Conservation (phyloP, 768 basidiomycete genomes). For the Kwoniella heveanensis region DNA sequence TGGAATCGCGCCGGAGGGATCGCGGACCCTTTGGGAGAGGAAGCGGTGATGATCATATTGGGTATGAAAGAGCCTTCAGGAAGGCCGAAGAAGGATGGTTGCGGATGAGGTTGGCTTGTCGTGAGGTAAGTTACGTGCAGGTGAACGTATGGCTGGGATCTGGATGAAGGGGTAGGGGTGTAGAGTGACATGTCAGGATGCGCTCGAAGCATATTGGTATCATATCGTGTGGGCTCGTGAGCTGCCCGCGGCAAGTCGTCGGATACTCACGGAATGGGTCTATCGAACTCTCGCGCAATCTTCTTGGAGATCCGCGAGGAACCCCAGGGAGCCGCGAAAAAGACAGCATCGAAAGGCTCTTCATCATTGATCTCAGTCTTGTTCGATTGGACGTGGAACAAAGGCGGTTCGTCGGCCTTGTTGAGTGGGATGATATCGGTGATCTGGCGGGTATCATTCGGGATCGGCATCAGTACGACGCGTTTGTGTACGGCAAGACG, state of each 20-base stretch:
- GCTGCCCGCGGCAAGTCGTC: too few relatives aligned
- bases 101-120: conserved; percentile 68
- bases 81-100: conserved; percentile 71
- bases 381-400: conserved; percentile 38
- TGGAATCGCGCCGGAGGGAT: conserved; percentile 76
- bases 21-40: conserved; percentile 53
- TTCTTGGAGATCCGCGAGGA: conserved; percentile 58
- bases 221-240: too few relatives aligned
- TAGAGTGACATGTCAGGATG: background rate
- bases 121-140: conserved; percentile 86
- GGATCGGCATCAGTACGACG: conserved; percentile 4
- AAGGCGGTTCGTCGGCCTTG: conserved; percentile 17
- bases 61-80: conserved; percentile 58
- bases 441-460: conserved; percentile 58
- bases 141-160: conserved; percentile 71
- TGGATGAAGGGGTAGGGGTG: too few relatives aligned
- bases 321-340: conserved; percentile 85
- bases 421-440: conserved; percentile 50
- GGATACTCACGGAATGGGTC: conserved; percentile 46
- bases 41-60: conserved; percentile 71
- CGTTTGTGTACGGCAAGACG: too few relatives aligned
- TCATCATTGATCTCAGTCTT: conserved; percentile 32
- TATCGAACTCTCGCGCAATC: conserved; percentile 21
- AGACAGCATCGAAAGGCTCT: conserved; percentile 67
- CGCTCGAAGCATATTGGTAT: background rate